These are phyloP conservation scores for Aspergillus udagawae DNA, from an alignment of 2,329 filamentous ascomycete species.

Conservation along the genomic window DNA sequence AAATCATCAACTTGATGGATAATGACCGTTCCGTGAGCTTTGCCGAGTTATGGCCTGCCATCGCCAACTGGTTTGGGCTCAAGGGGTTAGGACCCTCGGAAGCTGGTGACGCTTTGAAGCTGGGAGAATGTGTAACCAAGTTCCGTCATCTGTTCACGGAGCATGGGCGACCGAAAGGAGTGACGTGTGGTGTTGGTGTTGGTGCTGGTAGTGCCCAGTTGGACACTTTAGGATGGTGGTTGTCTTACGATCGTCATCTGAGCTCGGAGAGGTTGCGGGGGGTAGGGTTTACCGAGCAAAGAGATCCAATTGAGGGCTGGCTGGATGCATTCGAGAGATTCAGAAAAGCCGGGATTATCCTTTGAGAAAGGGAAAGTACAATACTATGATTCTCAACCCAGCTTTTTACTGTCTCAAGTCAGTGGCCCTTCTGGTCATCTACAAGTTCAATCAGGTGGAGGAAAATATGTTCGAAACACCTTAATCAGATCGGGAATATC, in stretches of 20 bases:
- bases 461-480: too few relatives aligned
- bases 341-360: too few relatives aligned
- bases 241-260: slow-evolving; percentile 48
- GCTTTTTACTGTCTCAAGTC: too few relatives aligned
- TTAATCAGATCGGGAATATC: too few relatives aligned
- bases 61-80: slow-evolving; percentile 30
- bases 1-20: slow-evolving; percentile 28
- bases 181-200: slow-evolving; percentile 37
- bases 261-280: slow-evolving; percentile 39
- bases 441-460: too few relatives aligned
- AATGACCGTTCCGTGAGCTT: slow-evolving; percentile 18
- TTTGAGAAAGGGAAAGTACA: too few relatives aligned
- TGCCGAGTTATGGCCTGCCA: slow-evolving; percentile 23
- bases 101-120: neutral
- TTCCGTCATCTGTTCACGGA: slow-evolving; percentile 28
- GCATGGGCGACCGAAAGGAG: slow-evolving; percentile 20
- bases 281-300: slow-evolving; percentile 19
- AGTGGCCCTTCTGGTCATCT: too few relatives aligned
- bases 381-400: too few relatives aligned
- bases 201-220: slow-evolving; percentile 37
- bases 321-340: too few relatives aligned
- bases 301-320: too few relatives aligned
- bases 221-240: slow-evolving; percentile 45
- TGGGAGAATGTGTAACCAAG: slow-evolving; percentile 23
- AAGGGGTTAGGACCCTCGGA: slow-evolving; percentile 19